A percentile compares a stretch with the other conserved stretches of the same genome.
These are phyloP conservation scores for Lecanoromycetidae sp. DNA, from an alignment of 2,329 filamentous ascomycete genomes.

Conservation along the genomic window DNA sequence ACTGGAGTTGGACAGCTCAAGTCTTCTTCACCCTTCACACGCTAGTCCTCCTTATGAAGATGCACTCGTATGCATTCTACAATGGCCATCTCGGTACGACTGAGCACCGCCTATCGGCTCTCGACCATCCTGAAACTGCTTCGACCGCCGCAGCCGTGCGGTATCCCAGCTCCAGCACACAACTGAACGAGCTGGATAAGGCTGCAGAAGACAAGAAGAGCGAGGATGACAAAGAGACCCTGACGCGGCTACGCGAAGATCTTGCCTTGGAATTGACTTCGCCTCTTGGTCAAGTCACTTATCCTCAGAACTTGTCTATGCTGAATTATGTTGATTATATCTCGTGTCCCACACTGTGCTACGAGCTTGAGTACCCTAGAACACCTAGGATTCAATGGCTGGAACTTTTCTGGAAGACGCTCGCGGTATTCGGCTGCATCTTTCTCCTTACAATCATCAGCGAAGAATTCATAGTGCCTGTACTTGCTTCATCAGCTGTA, in stretches of 20 bases:
- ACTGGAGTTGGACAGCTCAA: slow-evolving; percentile 95
- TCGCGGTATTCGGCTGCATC: slow-evolving; percentile 90
- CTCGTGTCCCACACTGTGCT: slow-evolving; percentile 89
- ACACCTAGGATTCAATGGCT: slow-evolving; percentile 62
- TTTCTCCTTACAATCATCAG: slow-evolving; percentile 84
- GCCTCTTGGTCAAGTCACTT: slow-evolving; percentile 77
- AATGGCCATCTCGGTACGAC: slow-evolving; percentile 90
- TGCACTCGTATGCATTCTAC: slow-evolving; percentile 97
- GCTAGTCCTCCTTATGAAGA: slow-evolving; percentile 92
- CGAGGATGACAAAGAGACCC: slow-evolving; percentile 33
- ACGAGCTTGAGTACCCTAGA: slow-evolving; percentile 91
- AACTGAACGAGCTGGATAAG: slow-evolving; percentile 21
- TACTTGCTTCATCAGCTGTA: slow-evolving; percentile 60
- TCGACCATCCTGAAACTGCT: slow-evolving; percentile 64
- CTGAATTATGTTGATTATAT: slow-evolving; percentile 77
- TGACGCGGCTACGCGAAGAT: slow-evolving; percentile 66
- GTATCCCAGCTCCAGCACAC: slow-evolving; percentile 50
- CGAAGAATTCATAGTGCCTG: slow-evolving; percentile 90
- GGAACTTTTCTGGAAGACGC: slow-evolving; percentile 69
- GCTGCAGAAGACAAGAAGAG: slow-evolving; percentile 24
- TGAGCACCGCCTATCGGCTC: slow-evolving; percentile 61
- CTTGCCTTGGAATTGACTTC: slow-evolving; percentile 85
- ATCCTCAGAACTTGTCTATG: slow-evolving; percentile 76
- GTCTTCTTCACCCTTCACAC: slow-evolving; percentile 89
- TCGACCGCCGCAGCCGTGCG: slow-evolving; percentile 60